Evolutionary conservation across 805 yeast species (phyloP), one percentile per base, ranked within the genome.

Genomic region (Priceomyces haplophilus): DNA sequence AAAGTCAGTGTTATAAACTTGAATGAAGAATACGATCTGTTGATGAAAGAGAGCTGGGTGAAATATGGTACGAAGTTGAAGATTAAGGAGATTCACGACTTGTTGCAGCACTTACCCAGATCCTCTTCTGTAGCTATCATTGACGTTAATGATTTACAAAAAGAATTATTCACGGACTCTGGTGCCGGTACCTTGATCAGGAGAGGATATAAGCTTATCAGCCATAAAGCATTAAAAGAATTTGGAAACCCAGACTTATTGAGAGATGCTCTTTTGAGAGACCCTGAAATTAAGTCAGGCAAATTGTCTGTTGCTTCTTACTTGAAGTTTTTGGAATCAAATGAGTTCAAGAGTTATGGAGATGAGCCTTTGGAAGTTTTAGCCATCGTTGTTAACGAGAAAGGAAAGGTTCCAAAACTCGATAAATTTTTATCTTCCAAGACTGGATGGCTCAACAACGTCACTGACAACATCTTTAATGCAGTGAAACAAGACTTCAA

Each of bases 131-230:
- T 93, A 38, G 99, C 99, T 34, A 93, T 93, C 62, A 93, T 93
- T 56, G 87, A 91, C 53, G 97, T 93, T 35, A 80, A 87, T 56
- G 97, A 93, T 62, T 77, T 93, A 58, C 98, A 93, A 70, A 93
- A 91, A 64, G 99, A 93, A 67, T 79, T 93, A 59, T 93, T 93
- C 70, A 93, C 99, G 32, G 99, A 93, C 65, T 85, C 96, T 13
- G 99, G 99, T 66, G 99, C 99, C 23, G 99, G 99, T 61, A 93
- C 99, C 36, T 76, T 93, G 72, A 89, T 93, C 56, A 85, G 99
- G 78, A 83, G 99, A 67, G 99, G 99, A 49, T 88, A 91, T 72
- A 88, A 88, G 69, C 76, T 93, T 52, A 64, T 84, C 44, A 82
- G 80, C 56, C 81, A 88, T 62, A 76, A 79, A 56, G 78, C 85